phyloP scores from a whole-genome alignment of 139 green algal genomes.

The Cymbomonas tetramitiformis region DNA sequence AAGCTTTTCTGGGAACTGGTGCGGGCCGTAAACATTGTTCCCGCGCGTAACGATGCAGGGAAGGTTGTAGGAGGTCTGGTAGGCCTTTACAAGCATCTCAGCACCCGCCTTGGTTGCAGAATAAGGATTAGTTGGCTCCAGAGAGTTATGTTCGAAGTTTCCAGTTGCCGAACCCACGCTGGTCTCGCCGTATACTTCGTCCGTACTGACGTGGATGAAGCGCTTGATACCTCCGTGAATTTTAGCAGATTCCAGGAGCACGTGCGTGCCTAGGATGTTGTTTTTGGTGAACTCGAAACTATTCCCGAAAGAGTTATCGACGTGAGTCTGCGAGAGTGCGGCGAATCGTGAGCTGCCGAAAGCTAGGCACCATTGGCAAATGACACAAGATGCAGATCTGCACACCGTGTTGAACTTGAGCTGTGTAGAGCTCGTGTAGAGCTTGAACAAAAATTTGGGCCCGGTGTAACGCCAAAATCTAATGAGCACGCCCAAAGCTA shows the following conservation, averaged over 20 bases:
- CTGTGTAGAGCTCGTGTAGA: too few species aligned
- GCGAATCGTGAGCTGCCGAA: too few species aligned
- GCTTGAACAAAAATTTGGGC: too few species aligned
- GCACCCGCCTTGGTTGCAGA: slow-evolving; percentile 81
- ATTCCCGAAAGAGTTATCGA: slow-evolving; percentile 97
- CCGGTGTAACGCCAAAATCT: too few species aligned
- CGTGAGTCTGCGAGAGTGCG: slow-evolving; percentile 95
- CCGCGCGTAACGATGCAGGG: slow-evolving; percentile 82
- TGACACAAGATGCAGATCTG: too few species aligned
- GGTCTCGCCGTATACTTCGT: slow-evolving; percentile 70
- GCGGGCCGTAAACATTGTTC: slow-evolving; percentile 97
- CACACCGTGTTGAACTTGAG: too few species aligned
- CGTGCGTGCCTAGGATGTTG: slow-evolving; percentile 93
- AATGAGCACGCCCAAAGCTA: too few species aligned
- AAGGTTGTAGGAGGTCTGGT: slow-evolving; percentile 57
- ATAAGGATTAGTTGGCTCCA: slow-evolving; percentile 98
- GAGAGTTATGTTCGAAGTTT: slow-evolving; percentile 23
- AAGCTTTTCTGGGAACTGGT: slow-evolving; percentile 65
- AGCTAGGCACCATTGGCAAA: too few species aligned
- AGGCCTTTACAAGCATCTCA: slow-evolving; percentile 92
- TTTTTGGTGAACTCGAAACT: slow-evolving; percentile 54
- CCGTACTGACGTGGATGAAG: slow-evolving; percentile 83
- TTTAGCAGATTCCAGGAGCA: slow-evolving; percentile 77
- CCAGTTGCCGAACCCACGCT: not conserved
- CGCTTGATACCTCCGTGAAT: slow-evolving; percentile 51